A percentile compares a stretch with the other conserved stretches of the same genome.
These are phyloP conservation scores for Lepiota venenata DNA, from an alignment of 768 basidiomycete genomes.

Conservation along the genomic window DNA sequence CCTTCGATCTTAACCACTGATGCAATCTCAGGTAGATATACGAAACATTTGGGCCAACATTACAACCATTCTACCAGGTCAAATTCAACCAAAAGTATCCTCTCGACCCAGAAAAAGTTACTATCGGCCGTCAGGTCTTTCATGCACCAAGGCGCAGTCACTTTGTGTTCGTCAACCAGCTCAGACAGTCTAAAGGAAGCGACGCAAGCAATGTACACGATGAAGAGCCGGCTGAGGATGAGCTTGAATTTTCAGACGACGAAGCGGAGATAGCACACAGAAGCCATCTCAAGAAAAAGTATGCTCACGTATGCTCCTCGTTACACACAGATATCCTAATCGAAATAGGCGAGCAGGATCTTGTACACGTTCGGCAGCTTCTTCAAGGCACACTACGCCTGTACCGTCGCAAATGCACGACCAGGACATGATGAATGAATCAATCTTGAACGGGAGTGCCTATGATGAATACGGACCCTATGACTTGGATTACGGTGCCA, in stretches of 20 bases:
- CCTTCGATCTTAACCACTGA: constrained; percentile 11
- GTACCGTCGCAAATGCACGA: constrained; percentile 50
- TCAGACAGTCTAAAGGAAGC: constrained; percentile 75
- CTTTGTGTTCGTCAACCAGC: constrained; percentile 77
- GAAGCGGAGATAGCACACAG: constrained; percentile 82
- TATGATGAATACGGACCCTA: constrained; percentile 69
- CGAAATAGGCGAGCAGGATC: constrained; percentile 50
- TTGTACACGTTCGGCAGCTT: constrained; percentile 42
- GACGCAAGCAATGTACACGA: constrained; percentile 95
- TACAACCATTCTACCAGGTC: constrained; percentile 86
- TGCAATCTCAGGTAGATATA: constrained; percentile 55
- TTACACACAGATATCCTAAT: constrained; percentile 5
- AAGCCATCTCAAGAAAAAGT: constrained; percentile 59
- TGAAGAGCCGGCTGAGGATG: constrained; percentile 88
- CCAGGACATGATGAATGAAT: constrained; percentile 47
- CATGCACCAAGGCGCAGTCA: constrained; percentile 78
- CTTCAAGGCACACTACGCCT: constrained; percentile 56
- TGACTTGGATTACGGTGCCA: constrained; percentile 58
- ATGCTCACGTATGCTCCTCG: constrained; percentile 19
- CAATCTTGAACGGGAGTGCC: constrained; percentile 50
- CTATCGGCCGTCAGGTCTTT: constrained; percentile 64
- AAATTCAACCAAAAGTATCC: constrained; percentile 70
- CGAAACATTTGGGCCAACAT: constrained; percentile 95
- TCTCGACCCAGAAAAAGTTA: constrained; percentile 52
- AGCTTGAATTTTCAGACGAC: constrained; percentile 94